Evolutionary conservation across 2,329 filamentous ascomycete species (phyloP), one percentile per base, ranked within the genome.

Genomic region (Helicocarpus griseus): DNA sequence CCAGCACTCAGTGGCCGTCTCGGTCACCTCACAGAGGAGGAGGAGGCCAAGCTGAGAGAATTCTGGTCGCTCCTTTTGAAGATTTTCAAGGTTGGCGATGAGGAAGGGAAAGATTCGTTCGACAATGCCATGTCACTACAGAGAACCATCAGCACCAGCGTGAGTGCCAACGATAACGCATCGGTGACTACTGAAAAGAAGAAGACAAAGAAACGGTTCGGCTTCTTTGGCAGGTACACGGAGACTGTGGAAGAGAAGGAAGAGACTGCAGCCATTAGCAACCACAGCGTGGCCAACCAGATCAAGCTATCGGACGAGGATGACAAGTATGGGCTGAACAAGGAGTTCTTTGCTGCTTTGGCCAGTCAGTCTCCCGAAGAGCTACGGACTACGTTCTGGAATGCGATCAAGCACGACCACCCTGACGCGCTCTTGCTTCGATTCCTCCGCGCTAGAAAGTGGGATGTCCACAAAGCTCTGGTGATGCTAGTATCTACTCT

Each of bases 401-500:
- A 74, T 58, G 95, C 96, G 89, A 81, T 91, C 53, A 98, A 97
- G 74, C 85, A 93, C 62, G 93, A 98, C 64, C 82, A 97, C 65
- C 93, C 93, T 0, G 93, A 98, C 70, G 86, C 85, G 2, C 74
- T 94, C 17, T 72, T 91, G 14, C 72, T 95, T 52, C 82, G 89
- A 39, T 95, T 95, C 68, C 74, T 95, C 52, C 78, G 89, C 48
- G 89, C 89, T n/a, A 79, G 89, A 43, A 95, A 95, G 70, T 98
- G 93, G 93, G 89, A 98, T 64, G 83, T 95, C 17, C 85, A 95
- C 48, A 89, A 89, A 65, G 93, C 93, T 3, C 77, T 97, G 24
- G 79, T 95, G 58, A 98, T 98, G 93, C 73, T 96, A 67, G 79
- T 98, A 40, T 89, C 89, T 2, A 95, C 93, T 0, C 87, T 97